These are phyloP conservation scores for Fomitopsis schrenkii DNA, from an alignment of 1,284 basidiomycete genomes.

Conservation along the genomic window DNA sequence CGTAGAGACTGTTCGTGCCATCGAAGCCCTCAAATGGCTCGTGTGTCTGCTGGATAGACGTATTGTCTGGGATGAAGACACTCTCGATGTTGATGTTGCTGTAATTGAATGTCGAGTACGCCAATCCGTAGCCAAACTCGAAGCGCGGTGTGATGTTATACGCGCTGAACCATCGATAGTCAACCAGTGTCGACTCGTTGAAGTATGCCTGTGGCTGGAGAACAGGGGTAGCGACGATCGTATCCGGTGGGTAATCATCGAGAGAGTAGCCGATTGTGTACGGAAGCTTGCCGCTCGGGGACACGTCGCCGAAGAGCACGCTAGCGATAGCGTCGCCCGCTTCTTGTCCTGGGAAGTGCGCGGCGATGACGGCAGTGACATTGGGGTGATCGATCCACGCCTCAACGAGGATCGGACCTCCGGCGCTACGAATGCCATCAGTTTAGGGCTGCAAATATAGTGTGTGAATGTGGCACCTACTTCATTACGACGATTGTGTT, in stretches of 20 bases:
- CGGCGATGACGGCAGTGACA: slow-evolving; percentile 23
- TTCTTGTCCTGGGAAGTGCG: slow-evolving; percentile 41
- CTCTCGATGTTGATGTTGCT: slow-evolving; percentile 16
- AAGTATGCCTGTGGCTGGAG: background rate
- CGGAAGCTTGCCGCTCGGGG: slow-evolving; percentile 62
- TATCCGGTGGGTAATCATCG: slow-evolving; percentile 52
- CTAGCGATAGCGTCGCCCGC: slow-evolving; percentile 51
- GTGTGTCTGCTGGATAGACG: slow-evolving; percentile 13
- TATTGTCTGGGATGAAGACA: background rate
- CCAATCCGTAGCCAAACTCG: slow-evolving; percentile 40
- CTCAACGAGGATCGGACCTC: slow-evolving; percentile 45
- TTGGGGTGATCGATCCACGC: slow-evolving; percentile 43
- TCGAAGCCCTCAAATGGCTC: slow-evolving; percentile 19
- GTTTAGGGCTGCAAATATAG: background rate
- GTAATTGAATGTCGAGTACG: slow-evolving; percentile 38
- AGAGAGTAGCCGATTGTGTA: slow-evolving; percentile 72
- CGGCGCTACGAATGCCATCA: slow-evolving; percentile 16
- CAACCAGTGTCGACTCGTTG: background rate
- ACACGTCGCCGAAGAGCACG: slow-evolving; percentile 41
- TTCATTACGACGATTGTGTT: slow-evolving; percentile 58
- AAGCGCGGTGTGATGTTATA: slow-evolving; percentile 30
- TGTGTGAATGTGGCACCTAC: slow-evolving; percentile 7
- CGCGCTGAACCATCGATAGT: background rate
- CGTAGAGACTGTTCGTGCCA: slow-evolving; percentile 28
- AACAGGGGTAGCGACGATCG: background rate